Evolutionary conservation across 208 protist species (phyloP), one percentile per base, ranked within the genome.

Genomic region (Trypanosomatidae sp.): DNA sequence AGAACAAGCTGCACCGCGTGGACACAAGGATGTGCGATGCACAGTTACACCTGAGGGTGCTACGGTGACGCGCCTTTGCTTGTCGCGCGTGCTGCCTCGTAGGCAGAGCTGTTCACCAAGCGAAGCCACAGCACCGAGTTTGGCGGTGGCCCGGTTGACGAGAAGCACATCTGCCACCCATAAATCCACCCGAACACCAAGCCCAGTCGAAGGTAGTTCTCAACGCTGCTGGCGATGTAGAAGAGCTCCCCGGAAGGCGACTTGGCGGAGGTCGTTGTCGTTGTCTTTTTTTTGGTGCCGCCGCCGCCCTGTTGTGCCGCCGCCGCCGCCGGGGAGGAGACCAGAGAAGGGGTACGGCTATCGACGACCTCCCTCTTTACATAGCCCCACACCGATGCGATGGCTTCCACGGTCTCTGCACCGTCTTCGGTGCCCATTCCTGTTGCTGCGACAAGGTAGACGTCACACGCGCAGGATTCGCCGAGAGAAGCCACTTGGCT

Each of bases 151-250:
- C 86, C 84, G 19, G 58, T 58, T 0, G 84, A 68, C 2, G 79
- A 75, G 76, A 91, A 93, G 73, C 86, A 90, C 62, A 90, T 72
- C 75, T 93, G 89, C 89, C 89, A 93, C 9, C 89, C 89, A 73
- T 93, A 93, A 19, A 93, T 76, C 89, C 89, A 93, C 9, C 82
- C 83, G 66, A 91, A 87, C 52, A 83, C 69, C 30, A 81, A 73
- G 36, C 80, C 86, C 15, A 93, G 74, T 25, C 89, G 84, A 25
- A 88, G 64, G 72, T 93, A 93, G 71, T 90, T 86, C 60, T 84
- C 78, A 41, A 93, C 15, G 44, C 66, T 77, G 44, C 56, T 56
- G 10, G 89, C 74, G 75, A 93, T 84, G 62, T 84, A 90, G 68
- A 93, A 93, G 50, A 91, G 69, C 69, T 90, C 84, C 15, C 81